A percentile compares a stretch with the other conserved stretches of the same genome.
Conservation (phyloP, 495 filamentous ascomycete species). For the Beverwykella pulmonaria region DNA sequence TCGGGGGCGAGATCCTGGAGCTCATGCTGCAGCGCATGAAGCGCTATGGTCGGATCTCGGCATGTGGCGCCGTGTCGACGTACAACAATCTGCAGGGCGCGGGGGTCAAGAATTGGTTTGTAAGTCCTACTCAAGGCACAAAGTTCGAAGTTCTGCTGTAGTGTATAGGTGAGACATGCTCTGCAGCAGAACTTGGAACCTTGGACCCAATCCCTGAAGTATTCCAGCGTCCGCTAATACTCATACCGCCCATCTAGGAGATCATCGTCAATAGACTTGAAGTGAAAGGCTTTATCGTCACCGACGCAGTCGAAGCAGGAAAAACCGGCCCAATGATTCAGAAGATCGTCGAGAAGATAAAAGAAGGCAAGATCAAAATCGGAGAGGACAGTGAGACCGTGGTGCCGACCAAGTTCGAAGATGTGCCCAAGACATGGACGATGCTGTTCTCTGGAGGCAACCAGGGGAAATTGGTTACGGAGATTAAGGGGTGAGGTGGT, state of each 20-base stretch:
- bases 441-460: constrained; percentile 45
- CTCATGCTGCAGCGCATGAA: constrained; percentile 60
- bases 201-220: no score
- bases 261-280: constrained; percentile 54
- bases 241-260: no score
- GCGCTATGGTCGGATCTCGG: constrained; percentile 59
- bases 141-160: no score
- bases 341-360: constrained; percentile 52
- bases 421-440: constrained; percentile 48
- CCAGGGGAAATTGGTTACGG: constrained; percentile 46
- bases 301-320: constrained; percentile 47
- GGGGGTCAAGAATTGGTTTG: constrained; percentile 55
- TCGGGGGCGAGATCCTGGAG: constrained; percentile 69
- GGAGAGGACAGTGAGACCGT: constrained; percentile 42
- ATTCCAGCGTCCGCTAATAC: no score
- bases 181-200: no score
- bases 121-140: no score
- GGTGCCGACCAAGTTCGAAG: constrained; percentile 46
- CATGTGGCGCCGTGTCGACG: constrained; percentile 59
- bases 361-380: constrained; percentile 48
- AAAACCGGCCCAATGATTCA: constrained; percentile 38
- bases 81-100: constrained; percentile 51
- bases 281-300: constrained; percentile 66
- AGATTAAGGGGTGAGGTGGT: constrained; percentile 24
- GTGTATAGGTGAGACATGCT: no score